These are phyloP conservation scores for Yueomyces sp. DNA, from an alignment of 805 yeast species.

Conservation along the genomic window DNA sequence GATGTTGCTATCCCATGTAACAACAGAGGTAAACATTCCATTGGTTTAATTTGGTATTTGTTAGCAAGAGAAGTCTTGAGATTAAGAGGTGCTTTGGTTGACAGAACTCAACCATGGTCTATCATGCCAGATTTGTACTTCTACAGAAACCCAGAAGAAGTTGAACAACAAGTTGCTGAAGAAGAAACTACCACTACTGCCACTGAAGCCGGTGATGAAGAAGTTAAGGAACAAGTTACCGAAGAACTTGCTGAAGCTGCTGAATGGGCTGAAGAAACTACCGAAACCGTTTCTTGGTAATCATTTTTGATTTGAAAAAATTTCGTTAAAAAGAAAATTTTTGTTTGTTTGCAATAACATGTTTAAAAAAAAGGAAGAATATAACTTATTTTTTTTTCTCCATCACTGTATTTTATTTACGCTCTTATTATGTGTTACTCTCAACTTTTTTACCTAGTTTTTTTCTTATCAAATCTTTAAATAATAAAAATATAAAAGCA, in stretches of 20 bases:
- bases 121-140: slow-evolving; percentile 99
- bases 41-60: slow-evolving; percentile 99
- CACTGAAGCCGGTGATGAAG: slow-evolving; percentile 48
- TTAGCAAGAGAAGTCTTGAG: slow-evolving; percentile 98
- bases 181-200: slow-evolving; percentile 60
- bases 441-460: too few relatives aligned
- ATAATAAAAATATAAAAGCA: not conserved
- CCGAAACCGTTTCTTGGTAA: slow-evolving; percentile 24
- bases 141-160: slow-evolving; percentile 99
- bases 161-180: slow-evolving; percentile 63
- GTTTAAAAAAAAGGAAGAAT: too few relatives aligned
- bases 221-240: slow-evolving; percentile 69
- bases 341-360: too few relatives aligned
- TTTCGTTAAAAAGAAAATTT: slow-evolving; percentile 2
- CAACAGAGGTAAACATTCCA: slow-evolving; percentile 99
- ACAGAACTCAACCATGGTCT: slow-evolving; percentile 95
- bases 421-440: too few relatives aligned
- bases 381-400: too few relatives aligned
- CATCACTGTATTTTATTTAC: too few relatives aligned
- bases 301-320: slow-evolving; percentile 1
- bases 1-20: slow-evolving; percentile 99
- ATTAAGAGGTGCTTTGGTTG: slow-evolving; percentile 93
- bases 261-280: slow-evolving; percentile 43
- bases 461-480: too few relatives aligned
- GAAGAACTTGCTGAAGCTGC: slow-evolving; percentile 52